Conservation (phyloP, 768 basidiomycete genomes). For the Agaricus bisporus region DNA sequence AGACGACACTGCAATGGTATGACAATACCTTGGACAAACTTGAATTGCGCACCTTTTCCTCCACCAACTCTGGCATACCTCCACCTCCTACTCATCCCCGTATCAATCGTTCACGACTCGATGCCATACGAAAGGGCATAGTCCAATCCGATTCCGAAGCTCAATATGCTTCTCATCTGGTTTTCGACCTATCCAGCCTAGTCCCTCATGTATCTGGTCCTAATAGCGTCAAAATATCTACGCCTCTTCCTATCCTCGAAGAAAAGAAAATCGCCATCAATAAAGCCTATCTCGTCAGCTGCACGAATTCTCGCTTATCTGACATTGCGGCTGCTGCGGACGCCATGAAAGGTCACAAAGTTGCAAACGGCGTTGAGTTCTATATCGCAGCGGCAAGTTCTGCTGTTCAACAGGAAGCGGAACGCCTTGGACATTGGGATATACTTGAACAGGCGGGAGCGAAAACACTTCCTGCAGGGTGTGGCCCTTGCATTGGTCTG, state of each 20-base stretch:
- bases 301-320: constrained; percentile 95
- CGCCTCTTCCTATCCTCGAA: constrained; percentile 80
- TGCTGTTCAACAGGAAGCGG: constrained; percentile 85
- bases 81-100: constrained; percentile 79
- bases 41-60: constrained; percentile 71
- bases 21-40: constrained; percentile 64
- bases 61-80: constrained; percentile 48
- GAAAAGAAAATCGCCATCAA: constrained; percentile 73
- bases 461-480: constrained; percentile 89
- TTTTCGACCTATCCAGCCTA: constrained; percentile 89
- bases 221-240: constrained; percentile 97
- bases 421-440: constrained; percentile 83
- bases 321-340: constrained; percentile 90
- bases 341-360: constrained; percentile 75
- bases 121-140: constrained; percentile 48
- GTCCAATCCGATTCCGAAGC: constrained; percentile 71
- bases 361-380: constrained; percentile 90
- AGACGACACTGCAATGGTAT: constrained; percentile 82
- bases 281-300: constrained; percentile 97
- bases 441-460: constrained; percentile 83
- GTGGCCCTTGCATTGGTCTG: constrained; percentile 96
- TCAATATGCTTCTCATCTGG: constrained; percentile 79
- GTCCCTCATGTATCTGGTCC: constrained; percentile 96
- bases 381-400: constrained; percentile 97
- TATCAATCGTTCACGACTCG: constrained; percentile 69